phyloP scores from a whole-genome alignment of 768 basidiomycete genomes.

The Cystoderma amianthinum region DNA sequence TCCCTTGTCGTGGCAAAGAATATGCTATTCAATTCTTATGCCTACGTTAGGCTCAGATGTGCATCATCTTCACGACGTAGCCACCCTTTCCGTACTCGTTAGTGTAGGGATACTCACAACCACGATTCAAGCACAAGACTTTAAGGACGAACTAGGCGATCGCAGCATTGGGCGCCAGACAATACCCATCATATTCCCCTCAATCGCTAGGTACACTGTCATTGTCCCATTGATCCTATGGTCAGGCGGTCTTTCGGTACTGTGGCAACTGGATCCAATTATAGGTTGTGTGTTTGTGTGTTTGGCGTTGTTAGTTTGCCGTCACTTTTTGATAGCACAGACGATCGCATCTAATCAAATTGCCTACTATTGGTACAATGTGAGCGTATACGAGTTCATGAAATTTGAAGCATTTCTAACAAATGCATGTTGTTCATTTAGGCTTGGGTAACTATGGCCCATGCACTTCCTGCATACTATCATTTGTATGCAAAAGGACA shows the following conservation, averaged over 20 bases:
- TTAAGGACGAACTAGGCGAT: slow-evolving; percentile 37
- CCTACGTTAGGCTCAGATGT: background rate
- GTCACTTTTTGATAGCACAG: slow-evolving; percentile 12
- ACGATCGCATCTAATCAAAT: slow-evolving; percentile 10
- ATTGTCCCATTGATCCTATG: slow-evolving; percentile 26
- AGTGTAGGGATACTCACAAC: slow-evolving; percentile 32
- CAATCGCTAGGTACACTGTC: slow-evolving; percentile 18
- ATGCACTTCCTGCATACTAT: too few relatives aligned
- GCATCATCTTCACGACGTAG: background rate
- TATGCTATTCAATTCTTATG: background rate
- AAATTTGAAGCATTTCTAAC: too few relatives aligned
- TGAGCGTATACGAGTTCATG: too few relatives aligned
- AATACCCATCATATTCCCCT: slow-evolving; percentile 36
- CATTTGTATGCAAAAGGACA: too few relatives aligned
- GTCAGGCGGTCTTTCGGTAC: slow-evolving; percentile 21
- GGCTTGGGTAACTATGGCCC: too few relatives aligned
- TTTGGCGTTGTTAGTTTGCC: slow-evolving; percentile 20
- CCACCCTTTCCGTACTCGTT: slow-evolving; percentile 21
- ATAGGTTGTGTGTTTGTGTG: slow-evolving; percentile 17
- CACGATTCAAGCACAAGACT: slow-evolving; percentile 43
- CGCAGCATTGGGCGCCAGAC: slow-evolving; percentile 29
- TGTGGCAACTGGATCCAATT: slow-evolving; percentile 26
- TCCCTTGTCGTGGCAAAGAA: too few relatives aligned
- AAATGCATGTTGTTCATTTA: too few relatives aligned
- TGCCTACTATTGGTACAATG: slow-evolving; percentile 18